Evolutionary conservation across 208 protist species (phyloP).

Genomic region (Endotrypanum monterogeii): DNA sequence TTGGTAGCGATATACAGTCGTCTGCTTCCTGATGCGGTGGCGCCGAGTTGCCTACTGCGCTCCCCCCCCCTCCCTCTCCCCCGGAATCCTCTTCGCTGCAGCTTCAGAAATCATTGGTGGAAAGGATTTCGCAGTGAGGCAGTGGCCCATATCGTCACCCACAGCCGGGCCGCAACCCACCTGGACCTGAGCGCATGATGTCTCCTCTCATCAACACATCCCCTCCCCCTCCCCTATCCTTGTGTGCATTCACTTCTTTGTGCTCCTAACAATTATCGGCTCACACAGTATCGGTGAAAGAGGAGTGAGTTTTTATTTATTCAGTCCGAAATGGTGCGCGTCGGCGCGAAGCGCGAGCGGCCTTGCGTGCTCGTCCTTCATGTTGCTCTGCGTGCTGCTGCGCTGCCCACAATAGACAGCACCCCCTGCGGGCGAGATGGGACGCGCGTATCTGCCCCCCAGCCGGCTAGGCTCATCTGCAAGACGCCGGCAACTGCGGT

Average conservation of each 20-base stretch:
- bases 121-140: not conserved
- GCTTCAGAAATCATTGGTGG: not conserved
- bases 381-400: conserved; percentile 15
- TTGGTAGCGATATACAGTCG: no score
- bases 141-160: no score
- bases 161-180: no score
- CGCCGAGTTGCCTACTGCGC: not conserved
- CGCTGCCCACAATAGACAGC: not conserved
- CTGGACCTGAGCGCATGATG: not conserved
- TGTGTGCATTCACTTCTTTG: not conserved
- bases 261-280: not conserved
- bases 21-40: no score
- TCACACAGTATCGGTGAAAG: not conserved
- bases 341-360: conserved; percentile 30
- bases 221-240: not conserved
- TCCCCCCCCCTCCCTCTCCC: not conserved
- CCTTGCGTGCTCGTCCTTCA: conserved; percentile 26
- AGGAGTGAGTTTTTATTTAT: not conserved
- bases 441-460: not conserved
- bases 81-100: not conserved
- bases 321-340: conserved; percentile 22
- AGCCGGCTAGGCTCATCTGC: conserved; percentile 6
- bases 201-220: not conserved
- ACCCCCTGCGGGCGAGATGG: not conserved
- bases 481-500: conserved; percentile 17